Conservation (phyloP, 1,284 basidiomycete species). For the Irpex lacteus region DNA sequence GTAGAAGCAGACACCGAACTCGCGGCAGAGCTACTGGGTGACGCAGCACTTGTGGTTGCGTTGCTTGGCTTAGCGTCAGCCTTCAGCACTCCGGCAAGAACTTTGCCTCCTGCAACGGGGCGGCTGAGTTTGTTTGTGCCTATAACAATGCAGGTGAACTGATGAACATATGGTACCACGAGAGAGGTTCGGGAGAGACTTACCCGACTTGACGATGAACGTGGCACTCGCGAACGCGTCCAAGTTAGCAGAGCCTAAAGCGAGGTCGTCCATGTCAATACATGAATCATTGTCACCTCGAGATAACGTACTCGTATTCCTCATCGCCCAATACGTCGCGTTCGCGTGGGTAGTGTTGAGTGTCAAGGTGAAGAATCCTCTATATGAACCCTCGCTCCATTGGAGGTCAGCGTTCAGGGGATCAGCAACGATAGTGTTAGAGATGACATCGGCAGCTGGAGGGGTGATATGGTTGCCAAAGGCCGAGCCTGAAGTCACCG, state of each 20-base stretch:
- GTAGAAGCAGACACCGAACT: not conserved
- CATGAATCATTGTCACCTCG: no score
- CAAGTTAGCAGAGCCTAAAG: slow-evolving; percentile 42
- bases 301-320: slow-evolving; percentile 42
- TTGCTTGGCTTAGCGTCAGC: slow-evolving; percentile 2
- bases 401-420: slow-evolving; percentile 50
- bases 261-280: not conserved
- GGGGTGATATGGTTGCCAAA: slow-evolving; percentile 46
- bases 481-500: slow-evolving; percentile 49
- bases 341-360: slow-evolving; percentile 44
- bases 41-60: not conserved
- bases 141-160: slow-evolving; percentile 12
- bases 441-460: slow-evolving; percentile 40
- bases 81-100: slow-evolving; percentile 40
- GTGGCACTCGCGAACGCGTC: slow-evolving; percentile 46
- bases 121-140: slow-evolving; percentile 51
- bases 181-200: slow-evolving; percentile 6
- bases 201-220: slow-evolving; percentile 42
- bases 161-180: not conserved
- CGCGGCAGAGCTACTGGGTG: not conserved
- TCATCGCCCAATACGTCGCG: slow-evolving; percentile 62
- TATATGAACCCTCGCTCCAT: slow-evolving; percentile 62
- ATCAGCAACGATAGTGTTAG: slow-evolving; percentile 36
- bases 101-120: slow-evolving; percentile 51
- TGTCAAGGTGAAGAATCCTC: slow-evolving; percentile 61